These are phyloP conservation scores for Borovskyia barvae DNA, from an alignment of 208 protist genomes.

Conservation along the genomic window DNA sequence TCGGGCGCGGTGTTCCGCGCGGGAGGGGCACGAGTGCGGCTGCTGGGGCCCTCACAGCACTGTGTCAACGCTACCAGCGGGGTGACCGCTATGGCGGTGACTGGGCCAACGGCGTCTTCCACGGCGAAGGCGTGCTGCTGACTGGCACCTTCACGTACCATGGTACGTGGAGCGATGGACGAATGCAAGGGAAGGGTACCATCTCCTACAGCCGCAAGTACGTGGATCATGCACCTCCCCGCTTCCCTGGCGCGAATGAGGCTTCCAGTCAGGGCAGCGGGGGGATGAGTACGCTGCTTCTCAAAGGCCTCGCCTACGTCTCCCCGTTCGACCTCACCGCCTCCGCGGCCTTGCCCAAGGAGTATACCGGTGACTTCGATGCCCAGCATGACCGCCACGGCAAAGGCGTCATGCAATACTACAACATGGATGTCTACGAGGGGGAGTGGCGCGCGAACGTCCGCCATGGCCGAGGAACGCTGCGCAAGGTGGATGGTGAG, in stretches of 20 bases:
- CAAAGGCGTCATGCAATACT: constrained; percentile 59
- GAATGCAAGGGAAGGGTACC: constrained; percentile 40
- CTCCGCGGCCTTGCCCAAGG: constrained; percentile 34
- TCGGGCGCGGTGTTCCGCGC: constrained; percentile 12
- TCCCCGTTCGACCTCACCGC: constrained; percentile 65
- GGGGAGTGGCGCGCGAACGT: constrained; percentile 74
- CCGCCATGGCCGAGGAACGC: constrained; percentile 57
- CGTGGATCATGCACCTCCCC: constrained; percentile 21
- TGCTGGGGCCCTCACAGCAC: constrained; percentile 4
- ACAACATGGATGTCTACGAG: constrained; percentile 83
- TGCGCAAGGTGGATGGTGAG: constrained; percentile 43
- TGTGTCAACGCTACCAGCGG: constrained; percentile 32
- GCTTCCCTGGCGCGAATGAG: not conserved
- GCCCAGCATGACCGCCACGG: constrained; percentile 62
- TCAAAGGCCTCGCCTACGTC: constrained; percentile 65
- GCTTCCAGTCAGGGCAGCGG: constrained; percentile 5
- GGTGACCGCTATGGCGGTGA: constrained; percentile 81
- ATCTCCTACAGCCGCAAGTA: constrained; percentile 33
- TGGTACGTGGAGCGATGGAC: constrained; percentile 39
- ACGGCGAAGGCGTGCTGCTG: constrained; percentile 75
- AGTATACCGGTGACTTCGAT: constrained; percentile 80
- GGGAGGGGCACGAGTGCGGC: not conserved
- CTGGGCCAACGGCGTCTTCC: constrained; percentile 61
- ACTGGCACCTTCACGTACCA: constrained; percentile 77
- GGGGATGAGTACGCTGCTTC: constrained; percentile 39